These are phyloP conservation scores for Pseudogymnoascus sp. DNA, from an alignment of 2,329 filamentous ascomycete species.

Conservation along the genomic window DNA sequence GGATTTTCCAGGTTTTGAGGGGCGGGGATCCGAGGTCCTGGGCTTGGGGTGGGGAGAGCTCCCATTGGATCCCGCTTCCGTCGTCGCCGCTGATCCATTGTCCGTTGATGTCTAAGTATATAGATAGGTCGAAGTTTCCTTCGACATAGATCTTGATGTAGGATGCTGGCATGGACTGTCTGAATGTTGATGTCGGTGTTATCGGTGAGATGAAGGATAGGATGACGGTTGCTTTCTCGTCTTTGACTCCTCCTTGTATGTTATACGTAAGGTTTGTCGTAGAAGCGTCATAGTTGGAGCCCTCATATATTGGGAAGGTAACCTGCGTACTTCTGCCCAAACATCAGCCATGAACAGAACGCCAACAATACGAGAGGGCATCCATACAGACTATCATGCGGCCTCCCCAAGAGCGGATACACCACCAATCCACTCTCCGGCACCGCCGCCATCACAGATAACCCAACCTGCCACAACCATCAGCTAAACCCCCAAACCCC, in stretches of 20 bases:
- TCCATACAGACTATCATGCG: conserved; percentile 25
- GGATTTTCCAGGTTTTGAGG: conserved; percentile 63
- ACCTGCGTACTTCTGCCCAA: conserved; percentile 46
- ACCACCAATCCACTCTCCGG: conserved; percentile 53
- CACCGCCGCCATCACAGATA: conserved; percentile 56
- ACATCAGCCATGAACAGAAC: neutral
- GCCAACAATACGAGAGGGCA: neutral
- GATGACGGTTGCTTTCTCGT: conserved; percentile 45
- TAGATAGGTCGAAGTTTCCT: conserved; percentile 57
- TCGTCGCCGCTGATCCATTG: conserved; percentile 78
- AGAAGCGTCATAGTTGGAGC: conserved; percentile 61
- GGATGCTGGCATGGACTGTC: conserved; percentile 54
- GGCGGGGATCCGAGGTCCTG: conserved; percentile 31
- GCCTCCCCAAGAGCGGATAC: conserved; percentile 59
- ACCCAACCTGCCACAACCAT: conserved; percentile 43
- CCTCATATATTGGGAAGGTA: conserved; percentile 52
- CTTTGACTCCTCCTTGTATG: conserved; percentile 34
- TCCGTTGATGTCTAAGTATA: conserved; percentile 65
- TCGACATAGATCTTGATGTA: conserved; percentile 68
- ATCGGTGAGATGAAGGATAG: conserved; percentile 48
- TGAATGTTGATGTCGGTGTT: conserved; percentile 28
- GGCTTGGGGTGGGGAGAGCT: conserved; percentile 42
- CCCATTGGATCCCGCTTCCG: conserved; percentile 65
- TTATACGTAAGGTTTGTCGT: conserved; percentile 63
- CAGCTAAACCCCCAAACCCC: neutral